Evolutionary conservation across 148 eudicot genomes (phyloP).

Genomic region (Rhododendron ferrugineum): DNA sequence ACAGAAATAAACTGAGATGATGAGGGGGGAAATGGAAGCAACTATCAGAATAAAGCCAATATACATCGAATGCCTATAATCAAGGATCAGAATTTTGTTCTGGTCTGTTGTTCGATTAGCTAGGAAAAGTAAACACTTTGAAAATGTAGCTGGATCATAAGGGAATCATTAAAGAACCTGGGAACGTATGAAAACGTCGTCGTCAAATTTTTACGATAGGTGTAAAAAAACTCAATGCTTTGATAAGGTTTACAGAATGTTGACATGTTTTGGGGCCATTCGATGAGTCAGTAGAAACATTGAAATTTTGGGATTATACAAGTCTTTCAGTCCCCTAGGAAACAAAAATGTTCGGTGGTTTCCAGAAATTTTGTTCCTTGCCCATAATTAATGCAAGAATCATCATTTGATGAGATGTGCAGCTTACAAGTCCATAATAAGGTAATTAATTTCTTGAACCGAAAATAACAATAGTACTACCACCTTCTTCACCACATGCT

Average conservation of each 20-base stretch:
- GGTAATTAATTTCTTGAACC: not conserved
- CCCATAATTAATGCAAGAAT: not conserved
- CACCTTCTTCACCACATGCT: conserved; percentile 1
- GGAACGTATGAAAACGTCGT: not conserved
- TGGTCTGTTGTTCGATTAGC: not conserved
- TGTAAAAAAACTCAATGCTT: not conserved
- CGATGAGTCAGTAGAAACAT: not conserved
- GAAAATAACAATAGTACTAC: not conserved
- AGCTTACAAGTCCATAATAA: not conserved
- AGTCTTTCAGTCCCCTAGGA: not conserved
- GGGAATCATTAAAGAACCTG: not conserved
- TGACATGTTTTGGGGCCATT: not conserved
- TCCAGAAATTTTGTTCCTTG: not conserved
- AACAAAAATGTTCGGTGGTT: not conserved
- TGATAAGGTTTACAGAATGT: not conserved
- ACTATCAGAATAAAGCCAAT: not conserved
- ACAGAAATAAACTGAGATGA: not conserved
- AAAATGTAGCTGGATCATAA: not conserved
- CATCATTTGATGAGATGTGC: not conserved
- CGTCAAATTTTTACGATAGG: not conserved
- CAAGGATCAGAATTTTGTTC: not conserved
- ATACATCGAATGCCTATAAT: not conserved
- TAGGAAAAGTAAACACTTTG: not conserved
- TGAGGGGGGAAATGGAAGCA: not conserved
- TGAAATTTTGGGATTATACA: not conserved